phyloP scores from a whole-genome alignment of 2,329 filamentous ascomycete genomes.

The Pseudogymnoascus sp. region DNA sequence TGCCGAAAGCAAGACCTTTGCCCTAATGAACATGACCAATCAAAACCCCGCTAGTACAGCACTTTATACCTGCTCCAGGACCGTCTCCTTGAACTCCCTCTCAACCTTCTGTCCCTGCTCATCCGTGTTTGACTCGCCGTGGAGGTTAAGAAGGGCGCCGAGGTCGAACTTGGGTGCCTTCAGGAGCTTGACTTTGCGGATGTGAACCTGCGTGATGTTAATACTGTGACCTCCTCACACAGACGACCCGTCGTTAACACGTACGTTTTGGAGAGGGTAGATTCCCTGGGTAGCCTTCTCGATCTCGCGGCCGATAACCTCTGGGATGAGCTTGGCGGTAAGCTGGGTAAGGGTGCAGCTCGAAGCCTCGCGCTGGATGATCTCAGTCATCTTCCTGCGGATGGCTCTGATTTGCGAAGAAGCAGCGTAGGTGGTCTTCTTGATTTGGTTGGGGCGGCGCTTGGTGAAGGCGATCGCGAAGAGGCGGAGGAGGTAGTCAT shows the following conservation, averaged over 20 bases:
- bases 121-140: conserved; percentile 94
- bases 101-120: conserved; percentile 98
- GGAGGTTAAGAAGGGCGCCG: conserved; percentile 87
- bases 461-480: conserved; percentile 99
- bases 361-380: conserved; percentile 92
- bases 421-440: conserved; percentile 98
- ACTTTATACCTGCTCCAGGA: conserved; percentile 85
- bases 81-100: conserved; percentile 98
- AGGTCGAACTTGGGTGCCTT: conserved; percentile 99
- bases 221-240: conserved; percentile 16
- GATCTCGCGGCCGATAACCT: conserved; percentile 98
- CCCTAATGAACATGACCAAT: conserved; percentile 25
- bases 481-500: conserved; percentile 98
- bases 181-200: conserved; percentile 99
- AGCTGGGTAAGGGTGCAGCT: conserved; percentile 94
- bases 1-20: conserved; percentile 27
- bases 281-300: conserved; percentile 99
- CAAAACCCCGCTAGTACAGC: conserved; percentile 20
- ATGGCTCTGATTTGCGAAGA: conserved; percentile 97
- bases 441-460: conserved; percentile 98
- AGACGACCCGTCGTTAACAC: conserved; percentile 28
- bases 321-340: conserved; percentile 96
- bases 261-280: conserved; percentile 97
- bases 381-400: conserved; percentile 99
- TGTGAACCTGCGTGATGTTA: conserved; percentile 72